Evolutionary conservation across 2,329 filamentous ascomycete genomes (phyloP).

Genomic region (Cercospora nicotianae): DNA sequence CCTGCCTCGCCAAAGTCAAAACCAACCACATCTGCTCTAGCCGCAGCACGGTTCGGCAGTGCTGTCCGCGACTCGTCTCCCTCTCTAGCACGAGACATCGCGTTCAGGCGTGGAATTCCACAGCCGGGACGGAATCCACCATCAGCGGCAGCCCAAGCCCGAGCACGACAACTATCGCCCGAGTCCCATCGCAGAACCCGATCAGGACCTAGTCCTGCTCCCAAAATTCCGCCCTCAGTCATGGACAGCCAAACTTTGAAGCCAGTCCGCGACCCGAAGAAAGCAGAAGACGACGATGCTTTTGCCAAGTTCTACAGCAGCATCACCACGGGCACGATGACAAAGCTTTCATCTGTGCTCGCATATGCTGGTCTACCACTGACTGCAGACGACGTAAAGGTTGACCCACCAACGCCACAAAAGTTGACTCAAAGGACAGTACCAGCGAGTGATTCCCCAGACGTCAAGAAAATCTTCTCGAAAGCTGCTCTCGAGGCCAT

Average conservation of each 20-base stretch:
- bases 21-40: constrained; percentile 29
- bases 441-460: constrained; percentile 52
- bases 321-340: constrained; percentile 81
- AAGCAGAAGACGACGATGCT: constrained; percentile 56
- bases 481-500: constrained; percentile 79
- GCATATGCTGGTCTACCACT: constrained; percentile 91
- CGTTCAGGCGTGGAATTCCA: constrained; percentile 40
- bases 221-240: constrained; percentile 35
- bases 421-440: constrained; percentile 37
- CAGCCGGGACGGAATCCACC: constrained; percentile 27
- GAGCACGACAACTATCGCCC: constrained; percentile 35
- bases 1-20: constrained; percentile 16
- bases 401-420: constrained; percentile 29
- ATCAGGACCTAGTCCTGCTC: constrained; percentile 2
- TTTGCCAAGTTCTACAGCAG: constrained; percentile 88
- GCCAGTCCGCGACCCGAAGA: constrained; percentile 22
- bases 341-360: constrained; percentile 82
- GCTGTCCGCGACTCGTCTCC: constrained; percentile 38
- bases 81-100: constrained; percentile 42
- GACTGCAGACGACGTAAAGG: constrained; percentile 35
- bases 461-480: constrained; percentile 81
- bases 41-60: constrained; percentile 30
- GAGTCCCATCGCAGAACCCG: constrained; percentile 31
- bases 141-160: constrained; percentile 34
- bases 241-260: constrained; percentile 34